Conservation (phyloP, 1,284 basidiomycete species). For the Termitomyces sp. region DNA sequence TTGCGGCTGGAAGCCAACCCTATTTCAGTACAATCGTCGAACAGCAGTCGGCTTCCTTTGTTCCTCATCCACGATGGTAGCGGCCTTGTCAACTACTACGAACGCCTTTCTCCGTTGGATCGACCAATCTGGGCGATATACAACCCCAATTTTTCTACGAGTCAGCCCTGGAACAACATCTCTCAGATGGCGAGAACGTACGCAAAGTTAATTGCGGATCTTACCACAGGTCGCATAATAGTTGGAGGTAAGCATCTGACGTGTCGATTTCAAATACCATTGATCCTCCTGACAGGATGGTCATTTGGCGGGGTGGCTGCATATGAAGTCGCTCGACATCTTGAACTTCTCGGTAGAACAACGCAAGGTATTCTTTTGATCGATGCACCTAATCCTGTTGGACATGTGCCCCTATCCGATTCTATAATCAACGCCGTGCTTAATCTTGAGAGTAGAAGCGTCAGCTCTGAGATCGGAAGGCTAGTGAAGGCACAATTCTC, state of each 20-base stretch:
- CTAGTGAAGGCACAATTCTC: constrained; percentile 38
- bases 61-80: constrained; percentile 71
- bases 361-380: constrained; percentile 60
- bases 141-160: constrained; percentile 46
- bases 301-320: constrained; percentile 72
- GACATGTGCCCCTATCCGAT: constrained; percentile 44
- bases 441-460: constrained; percentile 20
- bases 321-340: constrained; percentile 54
- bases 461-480: constrained; percentile 21
- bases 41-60: constrained; percentile 33
- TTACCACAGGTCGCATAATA: constrained; percentile 33
- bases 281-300: constrained; percentile 47
- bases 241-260: constrained; percentile 48
- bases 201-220: constrained; percentile 32
- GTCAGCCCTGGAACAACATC: constrained; percentile 41
- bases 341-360: constrained; percentile 34
- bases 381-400: constrained; percentile 55
- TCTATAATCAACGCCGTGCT: constrained; percentile 39
- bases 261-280: background rate
- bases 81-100: constrained; percentile 51
- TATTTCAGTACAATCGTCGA: constrained; percentile 34
- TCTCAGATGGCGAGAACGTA: constrained; percentile 52
- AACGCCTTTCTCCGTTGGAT: constrained; percentile 40
- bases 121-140: constrained; percentile 56
- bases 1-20: constrained; percentile 27